Base-by-base conservation (phyloP, 345 rosid genomes). In the Durio zibethinus region DNA sequence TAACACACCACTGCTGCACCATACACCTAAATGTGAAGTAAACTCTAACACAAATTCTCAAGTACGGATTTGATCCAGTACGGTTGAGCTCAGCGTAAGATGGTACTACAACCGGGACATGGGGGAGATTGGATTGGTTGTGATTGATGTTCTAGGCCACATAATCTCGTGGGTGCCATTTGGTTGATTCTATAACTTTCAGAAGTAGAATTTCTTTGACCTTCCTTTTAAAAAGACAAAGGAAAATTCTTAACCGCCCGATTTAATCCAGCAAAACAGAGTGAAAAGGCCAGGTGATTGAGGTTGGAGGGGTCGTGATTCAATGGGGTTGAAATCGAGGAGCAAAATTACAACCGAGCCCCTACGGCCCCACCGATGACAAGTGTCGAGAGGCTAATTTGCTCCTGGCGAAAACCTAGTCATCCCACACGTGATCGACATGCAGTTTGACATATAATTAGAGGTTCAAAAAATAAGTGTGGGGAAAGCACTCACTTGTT, bases 401-500 rank as follows among this genome's bases (percentile, higher is more conserved):
- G 45, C 6, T 9, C 36, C 45, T 50, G 45, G 73, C 62, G 38
- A 35, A 45, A 83, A 78, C 85, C 85, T 80, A 84, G 84, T 82
- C 68, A 36, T 8, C 73, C 52, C 82, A 54, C 70, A 84, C 83
- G 88, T 81, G 89, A 79, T 57, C 42, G 65, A 42, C 84, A 82
- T 71, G 78, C 78, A 63, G 79, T 66, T 76, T 38, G 71, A 72
- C 74, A 0, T 35, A 25, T 2, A 27, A 11, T 18, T 33, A 9
- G 16, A 67, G 70, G 81, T 16, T 76, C 80, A 76, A 43, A 7
- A 38, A 48, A 29, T 9, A 52, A 15, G 18, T 12, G 4, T 1
- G 21, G 48, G 7, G 10, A 3, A 14, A 10, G 21, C 64, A 79
- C 85, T 87, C 81, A 95, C 99, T 87, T 95, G 97, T 85, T 88